Base-by-base conservation (phyloP, 257 asterid genomes). In the Handroanthus guayacan region DNA sequence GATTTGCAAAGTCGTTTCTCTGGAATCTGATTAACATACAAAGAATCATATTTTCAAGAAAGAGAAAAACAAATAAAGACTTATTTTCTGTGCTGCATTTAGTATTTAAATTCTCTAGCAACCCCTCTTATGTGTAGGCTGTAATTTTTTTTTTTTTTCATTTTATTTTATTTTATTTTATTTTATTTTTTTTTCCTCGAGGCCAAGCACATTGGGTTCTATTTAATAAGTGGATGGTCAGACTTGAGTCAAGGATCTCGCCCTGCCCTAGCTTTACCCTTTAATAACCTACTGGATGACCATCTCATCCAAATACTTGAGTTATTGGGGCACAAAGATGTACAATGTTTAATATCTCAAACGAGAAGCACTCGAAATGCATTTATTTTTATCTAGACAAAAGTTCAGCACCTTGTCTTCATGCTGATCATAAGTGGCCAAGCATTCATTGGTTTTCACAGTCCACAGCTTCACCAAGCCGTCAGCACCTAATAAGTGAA, bases 401-500 rank as follows among this genome's bases (percentile, higher is more conserved):
- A 66, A 57, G 12, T 20, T 67, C 63, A 81, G 60, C 54, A 95
- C 99, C 99, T 91, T 95, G 82, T 91, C 97, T 57, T 93, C 99
- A 31, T 95, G 99, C 66, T 89, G 89, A 82, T 93, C 98, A 75
- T 93, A 95, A n/a, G 99, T 95, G 60, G 97, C 96, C 82, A 95
- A 41, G 79, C 99, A 95, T 77, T 95, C 99, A 47, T 88, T 85
- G 50, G 94, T 90, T 68, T 88, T 95, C 20, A 95, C 93, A 2
- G 98, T 95, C 99, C 99, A 95, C 75, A 95, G 86, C 88, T 93
- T 95, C 77, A 95, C 90, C 94, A 93, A 83, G 76, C 99, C 97
- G 83, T 95, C 99, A 67, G 96, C 97, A 75, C 97, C 99, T 93
- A 72, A 76, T 60, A 70, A 75, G 31, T n/a, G 31, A 50, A 80